These are phyloP conservation scores for Aspergillus hancockii DNA, from an alignment of 495 filamentous ascomycete species.

Conservation along the genomic window DNA sequence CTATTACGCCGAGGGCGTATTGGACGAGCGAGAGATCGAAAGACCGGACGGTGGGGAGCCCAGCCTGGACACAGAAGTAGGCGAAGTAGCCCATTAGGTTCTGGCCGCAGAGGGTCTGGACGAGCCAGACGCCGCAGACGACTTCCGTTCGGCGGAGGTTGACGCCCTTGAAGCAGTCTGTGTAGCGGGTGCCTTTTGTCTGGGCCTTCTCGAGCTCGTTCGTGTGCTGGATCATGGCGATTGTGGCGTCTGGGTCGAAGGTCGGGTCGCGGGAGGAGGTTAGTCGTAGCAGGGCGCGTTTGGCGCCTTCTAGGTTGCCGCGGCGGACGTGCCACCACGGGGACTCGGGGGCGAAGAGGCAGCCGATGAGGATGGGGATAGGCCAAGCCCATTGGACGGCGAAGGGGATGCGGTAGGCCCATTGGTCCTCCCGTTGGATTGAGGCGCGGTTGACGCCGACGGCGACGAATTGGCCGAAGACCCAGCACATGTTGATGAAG, in stretches of 20 bases:
- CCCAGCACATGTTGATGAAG: constrained; percentile 77
- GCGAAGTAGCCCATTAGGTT: constrained; percentile 71
- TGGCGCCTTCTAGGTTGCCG: constrained; percentile 60
- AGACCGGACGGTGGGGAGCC: constrained; percentile 53
- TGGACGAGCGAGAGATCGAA: constrained; percentile 67
- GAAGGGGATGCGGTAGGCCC: constrained; percentile 64
- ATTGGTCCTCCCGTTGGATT: constrained; percentile 48
- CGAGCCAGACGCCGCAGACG: constrained; percentile 66
- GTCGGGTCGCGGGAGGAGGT: constrained; percentile 52
- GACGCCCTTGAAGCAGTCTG: constrained; percentile 68
- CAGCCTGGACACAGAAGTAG: constrained; percentile 69
- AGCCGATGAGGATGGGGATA: constrained; percentile 61
- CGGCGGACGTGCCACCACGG: constrained; percentile 76
- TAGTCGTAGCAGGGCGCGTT: constrained; percentile 58
- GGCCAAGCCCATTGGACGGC: constrained; percentile 77
- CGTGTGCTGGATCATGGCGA: constrained; percentile 75
- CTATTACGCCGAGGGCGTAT: constrained; percentile 65
- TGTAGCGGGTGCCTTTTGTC: constrained; percentile 58
- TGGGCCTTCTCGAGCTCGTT: constrained; percentile 64
- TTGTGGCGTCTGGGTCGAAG: constrained; percentile 64
- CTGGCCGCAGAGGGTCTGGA: constrained; percentile 69
- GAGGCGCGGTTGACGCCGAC: constrained; percentile 64
- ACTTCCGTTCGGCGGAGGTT: constrained; percentile 70
- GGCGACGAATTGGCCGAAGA: constrained; percentile 66
- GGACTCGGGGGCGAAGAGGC: constrained; percentile 65